Base-by-base conservation (phyloP, 768 basidiomycete species). In the Mycena capillaripes region DNA sequence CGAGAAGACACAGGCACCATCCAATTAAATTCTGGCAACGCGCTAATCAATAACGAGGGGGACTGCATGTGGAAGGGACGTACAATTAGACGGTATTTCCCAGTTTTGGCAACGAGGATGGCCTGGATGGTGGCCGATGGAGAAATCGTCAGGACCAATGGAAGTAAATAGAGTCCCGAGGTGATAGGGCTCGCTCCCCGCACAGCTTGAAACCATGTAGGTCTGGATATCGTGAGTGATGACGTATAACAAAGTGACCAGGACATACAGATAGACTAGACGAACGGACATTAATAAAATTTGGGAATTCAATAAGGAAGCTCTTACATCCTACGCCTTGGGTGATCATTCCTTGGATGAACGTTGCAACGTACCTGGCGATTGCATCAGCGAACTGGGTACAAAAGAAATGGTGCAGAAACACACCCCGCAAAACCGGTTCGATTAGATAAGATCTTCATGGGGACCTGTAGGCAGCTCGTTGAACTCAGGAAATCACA, bases 61-160 rank as follows among this genome's bases (percentile, higher is more conserved):
- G 19, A n/a, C n/a, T 19, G 10, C n/a, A 30, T n/a, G 25, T 5
- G 1, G 11, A 0, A 21, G 19, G 14, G 25, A 29, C 72, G 81
- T 32, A 74, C 77, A 55, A 84, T 78, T 38, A 66, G 74, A 25
- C 77, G 73, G 62, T 79, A 81, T 27, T 57, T 67, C 11, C 79
- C 80, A 2, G 74, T 73, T 55, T 75, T 79, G 7, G 77, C 53
- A 25, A 79, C 67, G 25, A 81, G 58, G 2, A 82, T 59, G 21
- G 86, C 85, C 42, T 78, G 76, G 9, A 85, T 27, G 38, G 86
- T 84, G 1, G 83, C 84, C 34, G 80, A 70, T 1, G 83, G 82
- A 0, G 84, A 82, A 38, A 86, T 79, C 3, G 79, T 76, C 25
- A 82, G 75, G 3, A 79, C 78, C 34, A 79, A 65, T 4, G 80